These are phyloP conservation scores for Heterobasidion annosum DNA, from an alignment of 1,284 basidiomycete species.

Conservation along the genomic window DNA sequence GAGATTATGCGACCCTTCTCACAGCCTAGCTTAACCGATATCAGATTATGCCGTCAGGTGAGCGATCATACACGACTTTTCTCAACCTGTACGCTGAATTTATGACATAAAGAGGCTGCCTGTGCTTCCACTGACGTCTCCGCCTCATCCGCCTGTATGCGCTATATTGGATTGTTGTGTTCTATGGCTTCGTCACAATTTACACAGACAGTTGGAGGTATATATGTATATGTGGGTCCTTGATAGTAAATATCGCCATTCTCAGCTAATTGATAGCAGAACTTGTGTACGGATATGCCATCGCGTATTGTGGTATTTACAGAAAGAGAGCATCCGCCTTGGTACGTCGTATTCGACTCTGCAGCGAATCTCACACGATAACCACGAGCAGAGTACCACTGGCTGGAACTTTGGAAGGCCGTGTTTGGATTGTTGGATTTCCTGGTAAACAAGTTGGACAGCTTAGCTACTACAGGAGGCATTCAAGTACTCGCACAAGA, in stretches of 20 bases:
- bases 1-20: conserved; percentile 36
- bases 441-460: conserved; percentile 39
- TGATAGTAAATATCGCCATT: neutral
- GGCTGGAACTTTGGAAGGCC: conserved; percentile 54
- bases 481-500: conserved; percentile 42
- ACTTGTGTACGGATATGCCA: conserved; percentile 42
- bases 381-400: conserved; percentile 43
- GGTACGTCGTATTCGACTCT: conserved; percentile 24
- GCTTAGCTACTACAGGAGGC: conserved; percentile 37
- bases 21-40: conserved; percentile 23
- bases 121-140: conserved; percentile 28
- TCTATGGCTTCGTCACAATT: conserved; percentile 60
- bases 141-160: conserved; percentile 36
- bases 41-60: conserved; percentile 57
- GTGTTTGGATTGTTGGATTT: conserved; percentile 46
- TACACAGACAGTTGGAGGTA: conserved; percentile 51
- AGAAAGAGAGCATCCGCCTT: conserved; percentile 38
- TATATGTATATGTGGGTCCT: conserved; percentile 43
- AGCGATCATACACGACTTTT: conserved; percentile 8
- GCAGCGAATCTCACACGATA: neutral
- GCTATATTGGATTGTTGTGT: conserved; percentile 55
- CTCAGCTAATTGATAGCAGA: neutral
- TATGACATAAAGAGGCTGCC: conserved; percentile 34
- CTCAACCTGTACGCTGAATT: neutral
- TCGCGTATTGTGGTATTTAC: conserved; percentile 44